Conservation (phyloP, 306 rosid genomes). For the Cercis canadensis region DNA sequence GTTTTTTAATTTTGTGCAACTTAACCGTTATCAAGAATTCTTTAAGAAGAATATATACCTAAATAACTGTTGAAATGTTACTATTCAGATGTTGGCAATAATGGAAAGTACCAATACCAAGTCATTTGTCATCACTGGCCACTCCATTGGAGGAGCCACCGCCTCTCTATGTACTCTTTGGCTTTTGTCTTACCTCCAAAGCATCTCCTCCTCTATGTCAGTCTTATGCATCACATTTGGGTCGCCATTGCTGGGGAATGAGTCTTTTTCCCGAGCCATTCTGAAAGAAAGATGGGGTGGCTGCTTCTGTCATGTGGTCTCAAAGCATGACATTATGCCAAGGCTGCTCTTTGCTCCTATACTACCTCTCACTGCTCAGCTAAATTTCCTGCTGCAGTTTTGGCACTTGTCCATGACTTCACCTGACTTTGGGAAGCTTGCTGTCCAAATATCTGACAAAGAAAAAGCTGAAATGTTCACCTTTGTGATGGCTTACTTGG, state of each 20-base stretch:
- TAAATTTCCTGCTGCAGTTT: constrained; percentile 55
- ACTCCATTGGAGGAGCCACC: constrained; percentile 83
- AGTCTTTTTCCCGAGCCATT: constrained; percentile 66
- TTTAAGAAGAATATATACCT: background rate
- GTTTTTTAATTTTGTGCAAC: too few species aligned
- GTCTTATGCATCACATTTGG: constrained; percentile 83
- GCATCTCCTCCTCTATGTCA: constrained; percentile 42
- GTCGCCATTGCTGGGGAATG: constrained; percentile 79
- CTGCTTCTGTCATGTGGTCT: constrained; percentile 76
- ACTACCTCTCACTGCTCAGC: constrained; percentile 48
- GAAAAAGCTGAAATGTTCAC: constrained; percentile 54
- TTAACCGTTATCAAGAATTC: too few species aligned
- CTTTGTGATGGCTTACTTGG: constrained; percentile 49
- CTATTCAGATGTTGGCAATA: constrained; percentile 57
- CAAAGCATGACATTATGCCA: constrained; percentile 86
- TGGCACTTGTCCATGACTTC: constrained; percentile 73
- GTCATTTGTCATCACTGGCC: constrained; percentile 84
- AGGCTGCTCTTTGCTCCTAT: constrained; percentile 75
- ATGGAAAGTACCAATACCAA: constrained; percentile 50
- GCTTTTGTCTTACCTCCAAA: constrained; percentile 66
- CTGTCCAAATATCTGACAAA: constrained; percentile 45
- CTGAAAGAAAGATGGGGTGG: constrained; percentile 77
- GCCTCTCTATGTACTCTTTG: constrained; percentile 82
- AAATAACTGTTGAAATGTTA: constrained; percentile 29
- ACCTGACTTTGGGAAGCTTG: constrained; percentile 45